These are phyloP conservation scores for Biscutella laevigata DNA, from an alignment of 441 rosid genomes.

Conservation along the genomic window DNA sequence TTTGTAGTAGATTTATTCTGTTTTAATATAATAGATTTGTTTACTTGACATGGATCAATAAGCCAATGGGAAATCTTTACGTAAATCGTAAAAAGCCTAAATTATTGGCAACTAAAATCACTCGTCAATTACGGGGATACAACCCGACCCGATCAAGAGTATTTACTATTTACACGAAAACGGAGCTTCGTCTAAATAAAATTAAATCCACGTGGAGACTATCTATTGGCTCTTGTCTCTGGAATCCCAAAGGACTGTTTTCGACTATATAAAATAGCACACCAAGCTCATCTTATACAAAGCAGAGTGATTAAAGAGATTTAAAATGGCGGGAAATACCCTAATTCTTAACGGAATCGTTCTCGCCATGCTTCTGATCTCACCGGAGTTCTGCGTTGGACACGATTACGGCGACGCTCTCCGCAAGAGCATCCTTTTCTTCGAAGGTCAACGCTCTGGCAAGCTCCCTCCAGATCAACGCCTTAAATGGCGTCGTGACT, in stretches of 20 bases:
- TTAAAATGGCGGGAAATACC: too few relatives aligned
- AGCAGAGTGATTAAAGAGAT: not conserved
- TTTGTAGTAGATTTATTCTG: too few relatives aligned
- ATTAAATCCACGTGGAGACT: not conserved
- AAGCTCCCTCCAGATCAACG: conserved; percentile 70
- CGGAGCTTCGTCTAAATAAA: not conserved
- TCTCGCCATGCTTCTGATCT: not conserved
- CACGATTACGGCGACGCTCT: conserved; percentile 43
- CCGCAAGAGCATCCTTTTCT: conserved; percentile 68
- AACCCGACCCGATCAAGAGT: not conserved
- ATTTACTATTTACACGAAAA: not conserved
- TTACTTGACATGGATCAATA: not conserved
- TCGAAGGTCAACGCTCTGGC: conserved; percentile 87
- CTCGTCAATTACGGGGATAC: conserved; percentile 6
- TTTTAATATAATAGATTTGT: too few relatives aligned
- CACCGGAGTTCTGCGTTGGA: conserved; percentile 1
- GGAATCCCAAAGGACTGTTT: not conserved
- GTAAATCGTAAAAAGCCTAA: conserved; percentile 20
- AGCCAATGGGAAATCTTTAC: conserved; percentile 8
- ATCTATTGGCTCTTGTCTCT: not conserved
- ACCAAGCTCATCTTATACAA: not conserved
- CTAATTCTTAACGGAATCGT: too few relatives aligned
- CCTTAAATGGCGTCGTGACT: conserved; percentile 75
- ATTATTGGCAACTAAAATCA: conserved; percentile 9
- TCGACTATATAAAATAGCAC: not conserved